A percentile compares a stretch with the other conserved stretches of the same genome.
Conservation (phyloP, 148 eudicot genomes). For the Drosera capensis region DNA sequence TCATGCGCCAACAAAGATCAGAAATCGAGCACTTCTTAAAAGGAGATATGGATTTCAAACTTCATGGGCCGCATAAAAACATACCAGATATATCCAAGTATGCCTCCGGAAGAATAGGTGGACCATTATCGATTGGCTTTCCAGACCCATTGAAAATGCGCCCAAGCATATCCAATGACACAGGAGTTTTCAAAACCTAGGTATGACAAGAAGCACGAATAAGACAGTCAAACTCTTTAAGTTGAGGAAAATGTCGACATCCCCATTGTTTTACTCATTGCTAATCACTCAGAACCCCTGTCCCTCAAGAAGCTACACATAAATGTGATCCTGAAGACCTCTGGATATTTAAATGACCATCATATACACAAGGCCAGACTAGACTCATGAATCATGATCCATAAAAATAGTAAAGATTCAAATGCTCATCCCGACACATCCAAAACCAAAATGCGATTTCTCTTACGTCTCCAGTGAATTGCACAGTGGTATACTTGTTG, state of each 20-base stretch:
- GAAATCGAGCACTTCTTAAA: neutral
- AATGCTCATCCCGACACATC: neutral
- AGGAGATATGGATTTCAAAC: neutral
- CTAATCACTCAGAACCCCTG: too few species aligned
- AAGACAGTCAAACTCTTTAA: too few species aligned
- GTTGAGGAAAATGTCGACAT: too few species aligned
- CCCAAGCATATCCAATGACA: constrained; percentile 74
- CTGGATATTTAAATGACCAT: too few species aligned
- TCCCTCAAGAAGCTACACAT: too few species aligned
- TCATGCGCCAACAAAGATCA: neutral
- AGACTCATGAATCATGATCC: too few species aligned
- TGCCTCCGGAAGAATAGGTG: constrained; percentile 74
- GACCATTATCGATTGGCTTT: constrained; percentile 74
- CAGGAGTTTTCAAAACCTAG: constrained; percentile 73
- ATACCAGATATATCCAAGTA: constrained; percentile 68
- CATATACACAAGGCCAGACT: too few species aligned
- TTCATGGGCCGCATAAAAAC: neutral
- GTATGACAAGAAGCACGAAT: constrained; percentile 3
- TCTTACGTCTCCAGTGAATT: constrained; percentile 67
- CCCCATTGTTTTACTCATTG: too few species aligned
- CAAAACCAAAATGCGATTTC: neutral
- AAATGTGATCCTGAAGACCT: too few species aligned
- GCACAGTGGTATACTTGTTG: constrained; percentile 71
- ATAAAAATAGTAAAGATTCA: too few species aligned
- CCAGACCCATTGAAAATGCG: constrained; percentile 78